Evolutionary conservation across 2,329 filamentous ascomycete genomes (phyloP).

Genomic region (Xylaria sp.): DNA sequence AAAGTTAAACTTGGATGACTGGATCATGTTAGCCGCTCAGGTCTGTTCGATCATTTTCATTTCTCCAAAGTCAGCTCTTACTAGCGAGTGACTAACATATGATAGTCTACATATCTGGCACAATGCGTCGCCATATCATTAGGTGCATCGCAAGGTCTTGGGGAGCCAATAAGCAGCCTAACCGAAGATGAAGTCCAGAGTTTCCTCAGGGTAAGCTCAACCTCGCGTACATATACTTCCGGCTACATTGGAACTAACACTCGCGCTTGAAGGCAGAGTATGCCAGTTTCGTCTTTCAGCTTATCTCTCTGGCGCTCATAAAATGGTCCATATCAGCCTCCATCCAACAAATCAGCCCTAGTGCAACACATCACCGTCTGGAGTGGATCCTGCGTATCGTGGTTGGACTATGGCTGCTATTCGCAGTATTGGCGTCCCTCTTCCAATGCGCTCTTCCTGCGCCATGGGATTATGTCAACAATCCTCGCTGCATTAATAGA

Average conservation of each 20-base stretch:
- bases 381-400: conserved; percentile 31
- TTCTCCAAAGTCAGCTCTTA: neutral
- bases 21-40: conserved; percentile 39
- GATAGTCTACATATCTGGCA: conserved; percentile 36
- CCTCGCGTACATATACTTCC: neutral
- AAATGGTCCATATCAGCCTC: conserved; percentile 41
- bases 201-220: conserved; percentile 31
- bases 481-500: conserved; percentile 35
- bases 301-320: conserved; percentile 37
- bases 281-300: conserved; percentile 37
- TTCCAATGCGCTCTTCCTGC: conserved; percentile 40
- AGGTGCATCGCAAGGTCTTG: conserved; percentile 38
- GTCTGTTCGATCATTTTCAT: conserved; percentile 26
- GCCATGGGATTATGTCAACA: conserved; percentile 41
- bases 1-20: conserved; percentile 38
- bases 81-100: conserved; percentile 2
- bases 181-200: conserved; percentile 26
- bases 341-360: conserved; percentile 38
- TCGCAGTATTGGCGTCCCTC: conserved; percentile 31
- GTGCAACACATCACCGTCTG: conserved; percentile 28
- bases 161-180: conserved; percentile 29
- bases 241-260: neutral
- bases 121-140: conserved; percentile 41
- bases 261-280: conserved; percentile 38
- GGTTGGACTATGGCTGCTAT: conserved; percentile 35